A percentile compares a stretch with the other conserved stretches of the same genome.
These are phyloP conservation scores for Pseudozyma hubeiensis DNA, from an alignment of 1,284 basidiomycete genomes.

Conservation along the genomic window DNA sequence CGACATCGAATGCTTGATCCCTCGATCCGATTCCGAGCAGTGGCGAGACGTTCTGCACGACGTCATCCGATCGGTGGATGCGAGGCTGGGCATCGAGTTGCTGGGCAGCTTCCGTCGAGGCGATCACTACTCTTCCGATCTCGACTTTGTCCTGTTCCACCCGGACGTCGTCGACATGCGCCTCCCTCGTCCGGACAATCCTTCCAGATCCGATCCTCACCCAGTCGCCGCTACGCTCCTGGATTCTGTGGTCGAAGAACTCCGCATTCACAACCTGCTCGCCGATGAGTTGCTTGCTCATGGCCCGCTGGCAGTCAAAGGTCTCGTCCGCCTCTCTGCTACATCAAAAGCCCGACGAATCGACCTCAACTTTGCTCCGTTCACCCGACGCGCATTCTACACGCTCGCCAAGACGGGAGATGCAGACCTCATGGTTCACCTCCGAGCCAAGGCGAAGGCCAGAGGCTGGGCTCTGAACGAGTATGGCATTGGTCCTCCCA, in stretches of 20 bases:
- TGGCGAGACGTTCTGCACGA: conserved; percentile 25
- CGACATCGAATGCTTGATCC: conserved; percentile 40
- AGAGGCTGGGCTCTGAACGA: conserved; percentile 39
- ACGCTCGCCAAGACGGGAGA: conserved; percentile 42
- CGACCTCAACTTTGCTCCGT: conserved; percentile 45
- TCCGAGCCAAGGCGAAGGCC: conserved; percentile 21
- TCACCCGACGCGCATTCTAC: conserved; percentile 33
- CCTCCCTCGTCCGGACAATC: conserved; percentile 7
- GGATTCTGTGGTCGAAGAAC: conserved; percentile 12
- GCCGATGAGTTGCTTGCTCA: conserved; percentile 25
- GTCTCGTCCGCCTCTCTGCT: conserved; percentile 23
- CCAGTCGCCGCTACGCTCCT: conserved; percentile 18
- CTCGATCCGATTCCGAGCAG: conserved; percentile 24
- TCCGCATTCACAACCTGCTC: conserved; percentile 15
- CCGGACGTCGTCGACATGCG: conserved; percentile 22
- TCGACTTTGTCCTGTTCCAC: conserved; percentile 41
- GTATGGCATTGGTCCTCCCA: conserved; percentile 35
- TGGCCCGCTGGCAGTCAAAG: conserved; percentile 28
- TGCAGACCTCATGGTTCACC: conserved; percentile 37
- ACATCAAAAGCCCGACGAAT: conserved; percentile 22
- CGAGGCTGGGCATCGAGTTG: conserved; percentile 20
- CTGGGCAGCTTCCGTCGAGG: conserved; percentile 40
- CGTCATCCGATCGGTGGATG: conserved; percentile 22
- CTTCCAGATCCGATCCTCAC: conserved; percentile 9
- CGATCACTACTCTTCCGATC: conserved; percentile 42